These are phyloP conservation scores for Aspergillus udagawae DNA, from an alignment of 2,329 filamentous ascomycete species.

Conservation along the genomic window DNA sequence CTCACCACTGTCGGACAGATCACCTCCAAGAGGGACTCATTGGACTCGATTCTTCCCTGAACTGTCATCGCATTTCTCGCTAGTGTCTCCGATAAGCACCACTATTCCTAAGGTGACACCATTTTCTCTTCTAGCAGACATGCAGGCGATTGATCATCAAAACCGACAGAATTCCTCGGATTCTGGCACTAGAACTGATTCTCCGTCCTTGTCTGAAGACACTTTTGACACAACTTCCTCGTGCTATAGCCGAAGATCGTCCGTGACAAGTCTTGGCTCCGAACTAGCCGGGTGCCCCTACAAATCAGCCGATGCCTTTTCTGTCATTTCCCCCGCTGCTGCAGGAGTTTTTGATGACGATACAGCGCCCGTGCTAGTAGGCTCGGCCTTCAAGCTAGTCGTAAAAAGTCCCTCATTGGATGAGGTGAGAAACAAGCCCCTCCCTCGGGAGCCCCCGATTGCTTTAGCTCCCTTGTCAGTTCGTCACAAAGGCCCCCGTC, in stretches of 20 bases:
- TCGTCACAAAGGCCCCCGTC: slow-evolving; percentile 11
- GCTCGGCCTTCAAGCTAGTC: background rate
- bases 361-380: background rate
- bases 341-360: slow-evolving; percentile 34
- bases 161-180: background rate
- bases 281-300: slow-evolving; percentile 16
- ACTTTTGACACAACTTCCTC: slow-evolving; percentile 30
- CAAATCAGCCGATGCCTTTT: slow-evolving; percentile 21
- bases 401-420: slow-evolving; percentile 6
- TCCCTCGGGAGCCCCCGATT: slow-evolving; percentile 35
- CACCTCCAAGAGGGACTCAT: slow-evolving; percentile 14
- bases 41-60: slow-evolving; percentile 30
- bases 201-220: slow-evolving; percentile 24
- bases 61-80: slow-evolving; percentile 22
- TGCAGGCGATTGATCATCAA: background rate
- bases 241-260: slow-evolving; percentile 33
- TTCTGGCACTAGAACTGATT: slow-evolving; percentile 1
- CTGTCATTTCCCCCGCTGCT: slow-evolving; percentile 20
- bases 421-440: slow-evolving; percentile 37
- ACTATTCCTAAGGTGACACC: slow-evolving; percentile 2
- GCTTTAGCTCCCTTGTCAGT: slow-evolving; percentile 26
- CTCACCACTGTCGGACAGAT: slow-evolving; percentile 22
- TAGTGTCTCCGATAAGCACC: slow-evolving; percentile 22
- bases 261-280: slow-evolving; percentile 30
- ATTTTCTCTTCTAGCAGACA: background rate